Evolutionary conservation across 495 filamentous ascomycete genomes (phyloP), one percentile per base, ranked within the genome.

Genomic region (Penicillium antarcticum): DNA sequence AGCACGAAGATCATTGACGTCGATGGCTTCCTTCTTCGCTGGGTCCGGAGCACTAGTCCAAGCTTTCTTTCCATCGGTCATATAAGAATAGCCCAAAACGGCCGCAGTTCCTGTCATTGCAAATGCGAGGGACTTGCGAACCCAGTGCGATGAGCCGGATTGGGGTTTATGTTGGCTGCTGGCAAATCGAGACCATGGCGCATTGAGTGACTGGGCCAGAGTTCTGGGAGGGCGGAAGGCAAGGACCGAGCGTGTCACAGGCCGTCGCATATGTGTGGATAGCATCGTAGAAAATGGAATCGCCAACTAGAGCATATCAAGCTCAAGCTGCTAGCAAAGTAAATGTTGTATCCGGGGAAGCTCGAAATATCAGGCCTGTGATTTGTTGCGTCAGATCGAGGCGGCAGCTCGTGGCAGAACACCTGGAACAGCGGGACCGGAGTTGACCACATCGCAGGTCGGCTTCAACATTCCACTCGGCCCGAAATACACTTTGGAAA

Each of bases 1-100:
- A 9, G 83, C 84, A 58, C 86, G 87, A 16, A 92, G 80, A 26
- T 85, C 57, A 48, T 92, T 65, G 32, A 58, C 46, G 24, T 67
- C 57, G 5, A 64, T 54, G n/a, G 58, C 42, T 17, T 62, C 53
- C 42, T 65, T 60, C 9, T 53, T 61, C 39, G 42, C 35, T 2
- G 51, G 55, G 6, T 40, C 34, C 33, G 63, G 47, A 21, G 36
- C 53, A 31, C 63, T 60, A n/a, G 49, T 47, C 45, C 60, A 56
- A 32, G 42, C 45, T 5, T 51, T 49, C 23, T 60, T 53, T 33
- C 43, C 54, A 34, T 50, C 53, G 12, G 61, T 65, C 26, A 65
- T 45, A 56, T 64, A 71, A 21, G 66, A 65, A 41, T 76, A 76
- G 7, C 60, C 61, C 8, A 71, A 45, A 51, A 68, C 71, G 10